Base-by-base conservation (phyloP, 148 eudicot species). In the Silene latifolia region DNA sequence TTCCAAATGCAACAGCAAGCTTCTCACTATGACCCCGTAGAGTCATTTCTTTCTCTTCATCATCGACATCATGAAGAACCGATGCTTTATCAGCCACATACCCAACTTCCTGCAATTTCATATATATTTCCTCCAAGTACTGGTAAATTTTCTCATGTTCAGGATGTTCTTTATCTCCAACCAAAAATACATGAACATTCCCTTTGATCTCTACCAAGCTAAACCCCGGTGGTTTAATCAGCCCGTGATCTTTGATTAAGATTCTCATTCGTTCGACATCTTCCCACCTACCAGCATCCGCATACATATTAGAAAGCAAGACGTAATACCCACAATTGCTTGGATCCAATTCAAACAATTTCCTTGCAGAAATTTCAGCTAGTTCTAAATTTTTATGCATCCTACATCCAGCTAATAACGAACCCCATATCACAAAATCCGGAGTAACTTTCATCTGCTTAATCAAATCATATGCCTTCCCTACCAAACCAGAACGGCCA, bases 211-310 rank as follows among this genome's bases (percentile, higher is more conserved):
- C 92, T 35, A 86, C 80, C 69, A 87, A 74, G 68, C 92, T 90
- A 63, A 82, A 90, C 20, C 92, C 96, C 20, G 92, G 88, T 17
- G 89, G 87, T 72, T 90, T 90, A 46, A 47, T 61, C 68, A 90
- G 54, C 14, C 92, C 91, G 63, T 77, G 83, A 68, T 79, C 76
- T 76, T 83, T 89, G 65, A 87, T 89, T 21, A 87, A 61, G 65
- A 82, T 18, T 75, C 90, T 82, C 79, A 84, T 80, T 82, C 85
- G 84, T 67, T 87, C 87, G 54, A 87, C 93, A 75, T 87, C 88
- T 65, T 56, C 82, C 90, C 93, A 89, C 74, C 88, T 86, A 68
- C 93, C 88, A 74, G 89, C 90, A 87, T 87, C 90, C 2, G 92
- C 96, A 76, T 88, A 90, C 82, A 90, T 85, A 72, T 88, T 88